These are phyloP conservation scores for Coleophoma crateriformis DNA, from an alignment of 2,329 filamentous ascomycete species.

Conservation along the genomic window DNA sequence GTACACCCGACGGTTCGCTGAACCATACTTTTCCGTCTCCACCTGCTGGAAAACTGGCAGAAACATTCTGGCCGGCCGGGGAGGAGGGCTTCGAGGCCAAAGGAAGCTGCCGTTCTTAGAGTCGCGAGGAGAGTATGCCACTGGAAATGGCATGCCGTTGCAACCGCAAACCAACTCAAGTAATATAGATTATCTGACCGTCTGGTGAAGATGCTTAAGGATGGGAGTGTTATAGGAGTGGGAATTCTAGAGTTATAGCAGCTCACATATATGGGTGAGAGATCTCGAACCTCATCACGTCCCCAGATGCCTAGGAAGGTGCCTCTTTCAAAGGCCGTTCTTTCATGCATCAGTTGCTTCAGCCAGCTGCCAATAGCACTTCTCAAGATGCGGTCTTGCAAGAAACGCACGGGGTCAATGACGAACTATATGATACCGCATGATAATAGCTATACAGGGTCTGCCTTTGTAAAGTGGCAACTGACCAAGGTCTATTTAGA, in stretches of 20 bases:
- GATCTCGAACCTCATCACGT: not conserved
- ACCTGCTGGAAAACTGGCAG: not conserved
- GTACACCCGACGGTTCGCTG: not conserved
- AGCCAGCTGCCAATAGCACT: no score
- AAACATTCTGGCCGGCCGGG: not conserved
- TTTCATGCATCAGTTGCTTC: not conserved
- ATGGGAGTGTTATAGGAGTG: no score
- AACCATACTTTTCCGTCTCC: not conserved
- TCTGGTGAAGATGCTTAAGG: no score
- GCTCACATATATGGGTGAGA: not conserved
- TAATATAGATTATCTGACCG: no score
- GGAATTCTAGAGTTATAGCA: not conserved
- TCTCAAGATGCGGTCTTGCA: not conserved
- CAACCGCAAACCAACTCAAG: no score
- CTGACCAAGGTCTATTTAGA: no score
- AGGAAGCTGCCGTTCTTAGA: not conserved
- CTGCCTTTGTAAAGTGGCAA: not conserved
- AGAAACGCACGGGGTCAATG: not conserved
- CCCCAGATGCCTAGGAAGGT: not conserved
- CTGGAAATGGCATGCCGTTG: not conserved
- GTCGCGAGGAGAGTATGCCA: not conserved
- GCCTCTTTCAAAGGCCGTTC: not conserved
- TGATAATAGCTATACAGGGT: not conserved
- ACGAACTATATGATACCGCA: constrained; percentile 1
- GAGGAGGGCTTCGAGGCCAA: not conserved